Evolutionary conservation across 2,329 filamentous ascomycete species (phyloP).

Genomic region (Sporothrix brasiliensis): DNA sequence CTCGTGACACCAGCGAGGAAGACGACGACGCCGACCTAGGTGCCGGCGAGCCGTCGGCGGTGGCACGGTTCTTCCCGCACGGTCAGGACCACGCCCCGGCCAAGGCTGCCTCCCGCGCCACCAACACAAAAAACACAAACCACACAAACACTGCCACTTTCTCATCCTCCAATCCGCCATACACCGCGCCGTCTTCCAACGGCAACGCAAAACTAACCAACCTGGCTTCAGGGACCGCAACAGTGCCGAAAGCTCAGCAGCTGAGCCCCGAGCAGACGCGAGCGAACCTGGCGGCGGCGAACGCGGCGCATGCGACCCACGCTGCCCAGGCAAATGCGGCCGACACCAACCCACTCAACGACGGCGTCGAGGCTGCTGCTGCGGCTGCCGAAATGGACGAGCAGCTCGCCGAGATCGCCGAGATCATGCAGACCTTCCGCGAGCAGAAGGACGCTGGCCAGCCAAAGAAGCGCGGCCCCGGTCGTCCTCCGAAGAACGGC

Average conservation of each 20-base stretch:
- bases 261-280: background rate
- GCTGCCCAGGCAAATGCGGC: background rate
- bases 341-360: background rate
- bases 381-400: constrained; percentile 25
- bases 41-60: constrained; percentile 28
- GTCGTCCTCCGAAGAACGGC: constrained; percentile 80
- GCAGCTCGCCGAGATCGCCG: constrained; percentile 19
- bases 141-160: background rate
- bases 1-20: constrained; percentile 59
- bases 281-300: background rate
- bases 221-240: background rate
- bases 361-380: background rate
- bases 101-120: background rate
- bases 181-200: background rate
- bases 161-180: background rate
- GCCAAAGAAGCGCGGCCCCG: constrained; percentile 72
- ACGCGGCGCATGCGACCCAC: background rate
- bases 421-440: constrained; percentile 28
- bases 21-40: constrained; percentile 37
- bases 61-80: background rate
- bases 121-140: background rate
- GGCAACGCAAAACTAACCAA: background rate
- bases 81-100: background rate
- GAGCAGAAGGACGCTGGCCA: constrained; percentile 39
- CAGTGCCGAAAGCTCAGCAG: background rate